Percentiles rank a stretch among this genome's conserved stretches.
Conservation (phyloP, 768 basidiomycete species). For the Amanita pseudoporphyria region DNA sequence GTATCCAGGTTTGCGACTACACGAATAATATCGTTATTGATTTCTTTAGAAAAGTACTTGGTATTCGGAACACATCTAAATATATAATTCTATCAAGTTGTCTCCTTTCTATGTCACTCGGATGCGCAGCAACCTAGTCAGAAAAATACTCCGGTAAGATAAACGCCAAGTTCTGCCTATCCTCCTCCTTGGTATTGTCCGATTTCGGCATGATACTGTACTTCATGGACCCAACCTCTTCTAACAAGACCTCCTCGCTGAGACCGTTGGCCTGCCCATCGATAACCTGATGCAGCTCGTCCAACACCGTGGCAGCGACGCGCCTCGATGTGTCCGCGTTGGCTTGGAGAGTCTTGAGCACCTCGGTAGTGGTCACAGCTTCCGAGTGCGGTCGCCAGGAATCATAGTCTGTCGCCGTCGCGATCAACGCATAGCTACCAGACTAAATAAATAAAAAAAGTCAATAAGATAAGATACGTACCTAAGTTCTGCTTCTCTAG, state of each 20-base stretch:
- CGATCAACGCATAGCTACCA: slow-evolving; percentile 82
- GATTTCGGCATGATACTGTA: slow-evolving; percentile 75
- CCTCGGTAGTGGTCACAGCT: slow-evolving; percentile 84
- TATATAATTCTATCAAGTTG: too few relatives aligned
- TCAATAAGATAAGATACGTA: slow-evolving; percentile 22
- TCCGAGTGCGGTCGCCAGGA: slow-evolving; percentile 80
- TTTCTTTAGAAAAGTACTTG: neutral
- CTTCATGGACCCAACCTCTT: slow-evolving; percentile 77
- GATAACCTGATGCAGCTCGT: slow-evolving; percentile 54
- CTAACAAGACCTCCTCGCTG: slow-evolving; percentile 38
- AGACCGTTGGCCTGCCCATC: slow-evolving; percentile 26
- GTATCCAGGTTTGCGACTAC: neutral
- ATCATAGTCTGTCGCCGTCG: slow-evolving; percentile 91
- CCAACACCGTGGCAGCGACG: slow-evolving; percentile 60
- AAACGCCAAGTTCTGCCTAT: slow-evolving; percentile 60
- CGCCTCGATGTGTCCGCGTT: slow-evolving; percentile 85
- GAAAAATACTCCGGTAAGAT: slow-evolving; percentile 73
- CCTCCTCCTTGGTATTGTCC: slow-evolving; percentile 42
- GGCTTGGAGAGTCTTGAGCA: slow-evolving; percentile 76
- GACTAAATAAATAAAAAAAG: neutral
- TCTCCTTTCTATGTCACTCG: too few relatives aligned
- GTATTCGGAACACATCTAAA: neutral
- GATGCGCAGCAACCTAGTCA: slow-evolving; percentile 7
- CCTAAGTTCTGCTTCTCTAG: slow-evolving; percentile 92
- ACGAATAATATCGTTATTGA: too few relatives aligned